Conservation (phyloP, 352 stramenopile species). For the Stramenopiles sp. region DNA sequence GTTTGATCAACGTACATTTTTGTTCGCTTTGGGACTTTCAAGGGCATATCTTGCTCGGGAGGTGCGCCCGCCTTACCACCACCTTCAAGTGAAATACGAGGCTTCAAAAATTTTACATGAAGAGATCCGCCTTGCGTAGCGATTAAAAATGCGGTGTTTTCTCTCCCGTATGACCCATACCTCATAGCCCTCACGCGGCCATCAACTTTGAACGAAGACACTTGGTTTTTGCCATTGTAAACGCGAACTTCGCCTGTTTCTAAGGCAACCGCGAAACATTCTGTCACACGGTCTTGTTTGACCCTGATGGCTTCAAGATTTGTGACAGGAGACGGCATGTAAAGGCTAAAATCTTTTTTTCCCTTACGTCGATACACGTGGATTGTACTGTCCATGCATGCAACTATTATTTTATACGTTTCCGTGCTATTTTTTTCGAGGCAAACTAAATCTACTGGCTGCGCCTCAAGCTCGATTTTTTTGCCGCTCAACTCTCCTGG, state of each 20-base stretch:
- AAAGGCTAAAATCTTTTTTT: slow-evolving; percentile 66
- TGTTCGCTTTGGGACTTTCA: slow-evolving; percentile 78
- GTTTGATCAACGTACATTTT: slow-evolving; percentile 76
- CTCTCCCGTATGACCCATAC: slow-evolving; percentile 60
- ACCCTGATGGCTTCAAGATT: slow-evolving; percentile 49
- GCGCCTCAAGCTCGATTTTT: slow-evolving; percentile 58
- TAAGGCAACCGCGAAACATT: slow-evolving; percentile 52
- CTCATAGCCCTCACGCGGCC: slow-evolving; percentile 43
- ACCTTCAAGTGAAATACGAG: slow-evolving; percentile 47
- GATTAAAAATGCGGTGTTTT: slow-evolving; percentile 55
- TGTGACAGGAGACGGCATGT: slow-evolving; percentile 52
- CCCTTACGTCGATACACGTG: slow-evolving; percentile 65
- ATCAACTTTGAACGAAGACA: slow-evolving; percentile 45
- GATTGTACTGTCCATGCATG: slow-evolving; percentile 57
- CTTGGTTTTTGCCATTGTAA: slow-evolving; percentile 52
- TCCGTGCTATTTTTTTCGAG: slow-evolving; percentile 37
- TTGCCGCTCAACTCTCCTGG: slow-evolving; percentile 49
- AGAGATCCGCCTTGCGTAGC: slow-evolving; percentile 43
- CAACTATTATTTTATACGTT: slow-evolving; percentile 38
- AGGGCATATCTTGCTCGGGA: slow-evolving; percentile 65
- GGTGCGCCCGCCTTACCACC: slow-evolving; percentile 34
- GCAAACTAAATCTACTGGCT: slow-evolving; percentile 43
- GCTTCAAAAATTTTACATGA: slow-evolving; percentile 62
- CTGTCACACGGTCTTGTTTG: slow-evolving; percentile 43
- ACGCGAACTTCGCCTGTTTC: slow-evolving; percentile 54